A percentile compares a stretch with the other conserved stretches of the same genome.
Evolutionary conservation across 169 alveolate genomes (phyloP).

Genomic region (Theileria orientalis): DNA sequence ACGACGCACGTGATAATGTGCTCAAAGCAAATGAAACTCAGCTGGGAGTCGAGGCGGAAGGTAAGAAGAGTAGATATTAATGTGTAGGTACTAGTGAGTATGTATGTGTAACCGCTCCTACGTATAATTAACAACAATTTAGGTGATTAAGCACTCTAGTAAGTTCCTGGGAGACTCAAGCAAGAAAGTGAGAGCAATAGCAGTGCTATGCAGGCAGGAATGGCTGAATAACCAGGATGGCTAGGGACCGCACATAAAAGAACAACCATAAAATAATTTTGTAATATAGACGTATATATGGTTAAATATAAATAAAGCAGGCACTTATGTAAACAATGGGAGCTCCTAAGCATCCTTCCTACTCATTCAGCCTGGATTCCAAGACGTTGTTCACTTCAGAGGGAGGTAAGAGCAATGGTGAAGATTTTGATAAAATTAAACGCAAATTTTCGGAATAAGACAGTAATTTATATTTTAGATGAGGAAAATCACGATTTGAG

Average conservation of each 20-base stretch:
- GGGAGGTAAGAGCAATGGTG: neutral
- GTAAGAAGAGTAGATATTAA: neutral
- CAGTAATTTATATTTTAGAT: slow-evolving; percentile 8
- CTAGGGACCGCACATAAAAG: neutral
- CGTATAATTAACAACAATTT: too few relatives aligned
- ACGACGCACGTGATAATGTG: slow-evolving; percentile 15
- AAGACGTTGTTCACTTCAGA: slow-evolving; percentile 33
- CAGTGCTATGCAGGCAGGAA: slow-evolving; percentile 40
- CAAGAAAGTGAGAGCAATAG: slow-evolving; percentile 39
- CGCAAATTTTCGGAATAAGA: too few relatives aligned
- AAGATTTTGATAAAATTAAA: too few relatives aligned
- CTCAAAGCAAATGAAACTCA: neutral
- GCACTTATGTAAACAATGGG: neutral
- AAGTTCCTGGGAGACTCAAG: slow-evolving; percentile 45
- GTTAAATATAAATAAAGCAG: too few relatives aligned
- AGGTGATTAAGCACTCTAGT: slow-evolving; percentile 50
- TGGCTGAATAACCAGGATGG: slow-evolving; percentile 37
- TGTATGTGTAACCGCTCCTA: too few relatives aligned
- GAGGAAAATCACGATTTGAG: neutral
- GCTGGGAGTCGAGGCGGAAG: neutral
- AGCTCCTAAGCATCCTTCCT: slow-evolving; percentile 36
- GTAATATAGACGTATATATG: neutral
- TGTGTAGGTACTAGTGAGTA: neutral
- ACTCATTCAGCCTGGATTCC: slow-evolving; percentile 28
- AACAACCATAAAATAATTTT: neutral